phyloP scores from a whole-genome alignment of 2,329 filamentous ascomycete genomes.

The Epichloe gansuensis region DNA sequence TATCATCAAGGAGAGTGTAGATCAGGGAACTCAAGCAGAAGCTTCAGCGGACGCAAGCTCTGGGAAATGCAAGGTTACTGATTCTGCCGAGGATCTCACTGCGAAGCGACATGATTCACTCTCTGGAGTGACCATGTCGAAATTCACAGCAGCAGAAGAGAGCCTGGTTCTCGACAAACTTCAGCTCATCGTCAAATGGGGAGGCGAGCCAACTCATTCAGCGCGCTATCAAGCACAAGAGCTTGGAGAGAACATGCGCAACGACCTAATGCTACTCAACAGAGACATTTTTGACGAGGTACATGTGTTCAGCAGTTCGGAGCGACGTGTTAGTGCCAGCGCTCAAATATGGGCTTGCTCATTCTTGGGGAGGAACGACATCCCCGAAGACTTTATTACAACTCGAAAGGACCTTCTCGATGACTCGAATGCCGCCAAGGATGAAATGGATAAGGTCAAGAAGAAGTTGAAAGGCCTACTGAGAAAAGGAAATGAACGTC shows the following conservation, averaged over 20 bases:
- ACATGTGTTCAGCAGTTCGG: slow-evolving; percentile 89
- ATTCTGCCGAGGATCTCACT: slow-evolving; percentile 11
- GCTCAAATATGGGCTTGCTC: slow-evolving; percentile 91
- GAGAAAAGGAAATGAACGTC: slow-evolving; percentile 83
- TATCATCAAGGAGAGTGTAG: slow-evolving; percentile 17
- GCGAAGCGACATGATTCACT: slow-evolving; percentile 69
- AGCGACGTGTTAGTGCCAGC: slow-evolving; percentile 86
- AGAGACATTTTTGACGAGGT: slow-evolving; percentile 86
- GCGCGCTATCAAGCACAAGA: slow-evolving; percentile 94
- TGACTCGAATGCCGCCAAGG: slow-evolving; percentile 95
- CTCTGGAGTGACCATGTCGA: slow-evolving; percentile 81
- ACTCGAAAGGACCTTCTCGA: slow-evolving; percentile 91
- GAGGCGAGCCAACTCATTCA: slow-evolving; percentile 93
- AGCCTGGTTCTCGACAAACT: slow-evolving; percentile 89
- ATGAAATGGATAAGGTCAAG: slow-evolving; percentile 99
- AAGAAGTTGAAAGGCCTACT: slow-evolving; percentile 94
- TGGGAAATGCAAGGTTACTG: slow-evolving; percentile 11
- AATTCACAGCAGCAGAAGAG: slow-evolving; percentile 87
- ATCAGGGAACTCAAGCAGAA: slow-evolving; percentile 9
- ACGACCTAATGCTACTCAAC: slow-evolving; percentile 87
- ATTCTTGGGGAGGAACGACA: slow-evolving; percentile 77
- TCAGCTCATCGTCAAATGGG: slow-evolving; percentile 98
- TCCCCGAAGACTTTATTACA: slow-evolving; percentile 75
- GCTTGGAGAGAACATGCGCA: slow-evolving; percentile 88
- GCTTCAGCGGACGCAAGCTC: slow-evolving; percentile 4